A percentile compares a stretch with the other conserved stretches of the same genome.
phyloP scores from a whole-genome alignment of 495 filamentous ascomycete genomes.

The Penicillium ochrochloron region DNA sequence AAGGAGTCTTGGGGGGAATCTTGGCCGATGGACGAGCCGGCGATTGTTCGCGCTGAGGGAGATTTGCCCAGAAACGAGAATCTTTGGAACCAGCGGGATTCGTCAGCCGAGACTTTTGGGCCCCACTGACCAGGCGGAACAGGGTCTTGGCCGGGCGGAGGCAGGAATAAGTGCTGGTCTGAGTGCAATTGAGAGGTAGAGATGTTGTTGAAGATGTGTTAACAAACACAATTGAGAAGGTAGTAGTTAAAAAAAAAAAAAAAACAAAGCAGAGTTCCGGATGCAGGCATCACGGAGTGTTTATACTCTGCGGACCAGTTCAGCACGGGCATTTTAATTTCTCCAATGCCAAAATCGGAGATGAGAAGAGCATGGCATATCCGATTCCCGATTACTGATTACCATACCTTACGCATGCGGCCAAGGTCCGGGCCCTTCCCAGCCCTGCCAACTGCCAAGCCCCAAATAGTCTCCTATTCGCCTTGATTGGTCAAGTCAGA shows the following conservation, averaged over 20 bases:
- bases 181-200: background rate
- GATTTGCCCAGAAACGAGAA: conserved; percentile 29
- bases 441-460: conserved; percentile 33
- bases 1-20: conserved; percentile 26
- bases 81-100: conserved; percentile 34
- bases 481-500: background rate
- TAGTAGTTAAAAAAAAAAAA: background rate
- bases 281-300: background rate
- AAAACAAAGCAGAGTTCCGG: background rate
- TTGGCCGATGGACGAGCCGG: conserved; percentile 27
- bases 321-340: background rate
- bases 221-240: background rate
- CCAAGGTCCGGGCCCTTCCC: conserved; percentile 15
- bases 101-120: conserved; percentile 36
- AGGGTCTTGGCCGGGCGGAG: conserved; percentile 29
- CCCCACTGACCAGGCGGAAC: conserved; percentile 32
- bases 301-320: background rate
- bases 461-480: background rate
- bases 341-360: background rate
- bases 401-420: conserved; percentile 20
- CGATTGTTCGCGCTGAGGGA: conserved; percentile 22
- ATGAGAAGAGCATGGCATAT: background rate
- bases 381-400: background rate
- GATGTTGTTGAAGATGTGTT: background rate
- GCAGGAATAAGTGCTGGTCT: background rate